These are phyloP conservation scores for Geoglossum glabrum DNA, from an alignment of 495 filamentous ascomycete genomes.

Conservation along the genomic window DNA sequence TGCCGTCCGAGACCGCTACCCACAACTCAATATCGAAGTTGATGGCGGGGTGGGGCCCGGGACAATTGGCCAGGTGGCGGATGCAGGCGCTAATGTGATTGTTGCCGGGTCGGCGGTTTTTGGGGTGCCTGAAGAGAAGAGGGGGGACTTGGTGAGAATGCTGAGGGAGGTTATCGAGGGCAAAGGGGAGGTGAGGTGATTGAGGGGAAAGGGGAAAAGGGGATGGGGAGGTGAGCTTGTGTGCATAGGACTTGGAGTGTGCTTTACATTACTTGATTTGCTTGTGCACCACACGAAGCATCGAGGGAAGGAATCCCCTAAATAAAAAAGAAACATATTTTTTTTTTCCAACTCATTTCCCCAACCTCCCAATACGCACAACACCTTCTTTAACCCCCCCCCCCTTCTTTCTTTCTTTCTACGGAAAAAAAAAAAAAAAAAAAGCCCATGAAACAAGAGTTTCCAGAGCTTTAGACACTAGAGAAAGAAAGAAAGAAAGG, in stretches of 20 bases:
- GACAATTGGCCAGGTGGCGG: conserved; percentile 85
- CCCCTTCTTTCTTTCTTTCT: too few species aligned
- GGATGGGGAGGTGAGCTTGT: neutral
- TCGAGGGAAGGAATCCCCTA: too few species aligned
- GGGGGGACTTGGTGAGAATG: conserved; percentile 60
- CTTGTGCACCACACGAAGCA: too few species aligned
- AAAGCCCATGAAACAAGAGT: too few species aligned
- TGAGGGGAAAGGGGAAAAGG: neutral
- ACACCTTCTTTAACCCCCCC: too few species aligned
- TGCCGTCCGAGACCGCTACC: conserved; percentile 65
- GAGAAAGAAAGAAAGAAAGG: too few species aligned
- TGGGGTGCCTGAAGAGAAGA: conserved; percentile 74
- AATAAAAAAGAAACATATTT: too few species aligned
- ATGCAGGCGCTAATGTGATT: conserved; percentile 94
- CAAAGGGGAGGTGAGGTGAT: conserved; percentile 12
- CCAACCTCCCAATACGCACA: too few species aligned
- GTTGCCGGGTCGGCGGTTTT: conserved; percentile 96
- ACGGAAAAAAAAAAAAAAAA: too few species aligned
- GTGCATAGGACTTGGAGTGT: neutral
- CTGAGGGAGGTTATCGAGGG: conserved; percentile 60
- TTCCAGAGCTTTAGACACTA: too few species aligned
- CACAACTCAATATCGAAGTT: conserved; percentile 87
- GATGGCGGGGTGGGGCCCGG: conserved; percentile 76
- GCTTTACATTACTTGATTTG: neutral
- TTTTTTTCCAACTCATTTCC: too few species aligned